phyloP scores from a whole-genome alignment of 345 rosid genomes.

The Turnera subulata region DNA sequence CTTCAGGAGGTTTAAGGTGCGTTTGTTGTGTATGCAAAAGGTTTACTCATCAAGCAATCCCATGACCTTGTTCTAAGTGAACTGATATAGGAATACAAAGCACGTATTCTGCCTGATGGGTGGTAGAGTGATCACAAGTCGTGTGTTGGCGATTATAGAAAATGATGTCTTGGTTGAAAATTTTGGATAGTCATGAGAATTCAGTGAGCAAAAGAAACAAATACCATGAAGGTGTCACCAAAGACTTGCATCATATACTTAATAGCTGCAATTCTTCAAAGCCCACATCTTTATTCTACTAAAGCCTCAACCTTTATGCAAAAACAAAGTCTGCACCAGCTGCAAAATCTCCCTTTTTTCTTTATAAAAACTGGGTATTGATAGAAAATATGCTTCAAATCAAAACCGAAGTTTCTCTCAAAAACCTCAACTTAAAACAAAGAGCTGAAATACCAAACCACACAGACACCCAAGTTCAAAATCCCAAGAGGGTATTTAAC shows the following conservation, averaged over 20 bases:
- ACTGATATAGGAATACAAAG: neutral
- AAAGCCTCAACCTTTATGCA: constrained; percentile 8
- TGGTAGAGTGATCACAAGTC: constrained; percentile 6
- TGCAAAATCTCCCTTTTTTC: neutral
- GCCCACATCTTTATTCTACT: neutral
- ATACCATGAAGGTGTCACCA: constrained; percentile 26
- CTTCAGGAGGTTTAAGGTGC: neutral
- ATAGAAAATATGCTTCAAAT: neutral
- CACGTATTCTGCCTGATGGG: constrained; percentile 22
- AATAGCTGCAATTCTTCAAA: constrained; percentile 6
- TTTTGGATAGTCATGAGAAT: constrained; percentile 30
- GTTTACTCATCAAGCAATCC: neutral
- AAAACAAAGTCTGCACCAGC: neutral
- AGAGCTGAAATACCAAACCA: neutral
- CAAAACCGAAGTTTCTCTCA: neutral
- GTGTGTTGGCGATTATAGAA: constrained; percentile 5
- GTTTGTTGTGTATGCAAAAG: neutral
- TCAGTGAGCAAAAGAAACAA: constrained; percentile 36
- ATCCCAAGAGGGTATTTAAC: constrained; percentile 23
- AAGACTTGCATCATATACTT: neutral
- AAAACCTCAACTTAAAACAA: neutral
- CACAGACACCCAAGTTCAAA: constrained; percentile 5
- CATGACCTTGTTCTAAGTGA: constrained; percentile 1
- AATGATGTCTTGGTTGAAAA: constrained; percentile 1
- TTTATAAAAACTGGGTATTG: neutral